Base-by-base conservation (phyloP, 2,329 filamentous ascomycete genomes). In the Neoarthrinium moseri region DNA sequence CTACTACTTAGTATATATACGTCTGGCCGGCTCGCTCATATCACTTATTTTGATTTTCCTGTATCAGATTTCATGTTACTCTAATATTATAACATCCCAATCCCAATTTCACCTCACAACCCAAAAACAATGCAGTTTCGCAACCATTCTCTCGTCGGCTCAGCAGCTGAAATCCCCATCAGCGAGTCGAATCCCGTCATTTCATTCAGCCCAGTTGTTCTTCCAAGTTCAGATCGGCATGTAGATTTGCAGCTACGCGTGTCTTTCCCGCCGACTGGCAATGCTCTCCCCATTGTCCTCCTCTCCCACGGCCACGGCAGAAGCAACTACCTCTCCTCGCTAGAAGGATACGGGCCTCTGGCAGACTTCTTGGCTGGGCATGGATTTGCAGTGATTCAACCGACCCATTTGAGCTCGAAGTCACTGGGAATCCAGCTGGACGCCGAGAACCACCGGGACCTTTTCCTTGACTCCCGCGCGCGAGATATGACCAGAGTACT, bases 361-460 rank as follows among this genome's bases (percentile, higher is more conserved):
- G 63, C 57, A 44, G 62, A 70, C 40, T 72, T 72, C 57, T 71
- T 63, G 59, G 68, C 69, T 5, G 56, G 62, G 15, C 68, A 67
- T 37, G 69, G 69, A 43, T 72, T 72, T 52, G 66, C 60, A 0
- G 70, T 73, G 4, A 55, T 73, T 10, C 69, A 73, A 46, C 70
- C 70, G 3, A 71, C 69, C 3, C 69, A 71, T 49, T 54, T 72
- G 3, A 63, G 57, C 42, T 71, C 69, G 18, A 51, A 52, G 30
- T 61, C 60, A 3, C 56, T 69, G 3, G 51, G 46, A 7, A 47
- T 67, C 4, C 20, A 47, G 1, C 32, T 48, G 8, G 45, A 47
- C 23, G 52, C 50, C 18, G 56, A 57, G 8, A 26, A 20, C 26
- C 12, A 8, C 15, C 48, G 64, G 5, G 56, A 58, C 30, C 49